A percentile compares a stretch with the other conserved stretches of the same genome.
These are phyloP conservation scores for Plasmodium cynomolgi DNA, from an alignment of 169 alveolate genomes.

Conservation along the genomic window DNA sequence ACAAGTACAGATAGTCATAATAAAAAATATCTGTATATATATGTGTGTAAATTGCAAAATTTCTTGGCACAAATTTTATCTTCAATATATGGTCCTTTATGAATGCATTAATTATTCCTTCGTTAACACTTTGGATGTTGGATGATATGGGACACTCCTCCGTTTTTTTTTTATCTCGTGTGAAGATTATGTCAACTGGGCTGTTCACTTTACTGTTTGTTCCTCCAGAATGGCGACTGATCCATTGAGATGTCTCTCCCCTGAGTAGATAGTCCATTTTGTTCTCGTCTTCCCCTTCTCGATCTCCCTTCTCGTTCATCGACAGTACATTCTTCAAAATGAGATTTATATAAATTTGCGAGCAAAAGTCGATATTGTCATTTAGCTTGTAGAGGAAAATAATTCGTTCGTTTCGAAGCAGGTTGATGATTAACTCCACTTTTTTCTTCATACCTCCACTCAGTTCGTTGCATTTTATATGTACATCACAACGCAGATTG, in stretches of 20 bases:
- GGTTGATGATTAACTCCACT: slow-evolving; percentile 34
- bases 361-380: slow-evolving; percentile 72
- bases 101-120: slow-evolving; percentile 23
- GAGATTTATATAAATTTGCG: slow-evolving; percentile 65
- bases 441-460: slow-evolving; percentile 76
- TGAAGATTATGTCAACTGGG: neutral
- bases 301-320: neutral
- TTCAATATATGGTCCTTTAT: slow-evolving; percentile 49
- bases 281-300: neutral
- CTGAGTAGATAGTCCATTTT: neutral
- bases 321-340: slow-evolving; percentile 52
- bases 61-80: slow-evolving; percentile 11
- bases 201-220: neutral
- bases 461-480: slow-evolving; percentile 25
- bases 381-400: slow-evolving; percentile 61
- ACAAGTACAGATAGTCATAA: slow-evolving; percentile 59
- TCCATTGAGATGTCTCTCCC: neutral
- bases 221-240: too few relatives aligned
- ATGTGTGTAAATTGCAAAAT: slow-evolving; percentile 54
- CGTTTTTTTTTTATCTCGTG: neutral
- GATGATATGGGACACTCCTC: slow-evolving; percentile 28
- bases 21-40: slow-evolving; percentile 72
- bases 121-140: slow-evolving; percentile 28
- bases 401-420: slow-evolving; percentile 21
- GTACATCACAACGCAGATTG: slow-evolving; percentile 51